Evolutionary conservation across 176 grass and related monocot species (phyloP).

Genomic region (Musa beccarii): DNA sequence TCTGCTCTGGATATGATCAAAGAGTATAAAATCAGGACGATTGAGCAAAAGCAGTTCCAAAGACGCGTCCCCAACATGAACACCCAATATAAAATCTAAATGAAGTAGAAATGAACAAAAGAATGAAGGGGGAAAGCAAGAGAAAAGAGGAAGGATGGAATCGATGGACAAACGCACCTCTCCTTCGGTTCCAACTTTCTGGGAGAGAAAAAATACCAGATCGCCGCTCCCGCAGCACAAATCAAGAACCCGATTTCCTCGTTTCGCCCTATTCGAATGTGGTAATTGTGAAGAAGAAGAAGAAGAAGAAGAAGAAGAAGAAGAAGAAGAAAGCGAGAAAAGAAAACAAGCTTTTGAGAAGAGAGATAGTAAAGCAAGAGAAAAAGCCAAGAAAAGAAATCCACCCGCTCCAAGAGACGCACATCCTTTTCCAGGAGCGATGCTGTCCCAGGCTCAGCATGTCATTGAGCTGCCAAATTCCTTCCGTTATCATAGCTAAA

Average conservation of each 20-base stretch:
- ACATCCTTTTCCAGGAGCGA: slow-evolving; percentile 82
- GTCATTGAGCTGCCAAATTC: slow-evolving; percentile 58
- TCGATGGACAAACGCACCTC: slow-evolving; percentile 31
- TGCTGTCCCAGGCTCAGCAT: slow-evolving; percentile 77
- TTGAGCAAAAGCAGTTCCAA: neutral
- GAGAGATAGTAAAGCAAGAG: neutral
- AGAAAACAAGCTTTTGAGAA: neutral
- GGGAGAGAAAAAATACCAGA: slow-evolving; percentile 64
- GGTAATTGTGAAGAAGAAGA: neutral
- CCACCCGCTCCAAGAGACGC: slow-evolving; percentile 80
- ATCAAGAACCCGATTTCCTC: slow-evolving; percentile 76
- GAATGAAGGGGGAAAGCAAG: neutral
- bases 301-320: neutral
- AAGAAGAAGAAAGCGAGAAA: neutral
- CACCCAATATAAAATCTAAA: neutral
- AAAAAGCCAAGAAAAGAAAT: neutral
- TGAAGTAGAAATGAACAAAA: neutral
- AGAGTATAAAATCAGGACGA: neutral
- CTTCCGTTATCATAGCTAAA: slow-evolving; percentile 4
- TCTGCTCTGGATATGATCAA: too few relatives aligned
- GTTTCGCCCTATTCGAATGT: slow-evolving; percentile 40
- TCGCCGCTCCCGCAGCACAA: slow-evolving; percentile 90
- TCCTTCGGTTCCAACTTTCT: slow-evolving; percentile 77
- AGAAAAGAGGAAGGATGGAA: neutral
- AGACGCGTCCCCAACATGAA: neutral